Base-by-base conservation (phyloP, 139 green algal species). In the Chloropicon primus region DNA sequence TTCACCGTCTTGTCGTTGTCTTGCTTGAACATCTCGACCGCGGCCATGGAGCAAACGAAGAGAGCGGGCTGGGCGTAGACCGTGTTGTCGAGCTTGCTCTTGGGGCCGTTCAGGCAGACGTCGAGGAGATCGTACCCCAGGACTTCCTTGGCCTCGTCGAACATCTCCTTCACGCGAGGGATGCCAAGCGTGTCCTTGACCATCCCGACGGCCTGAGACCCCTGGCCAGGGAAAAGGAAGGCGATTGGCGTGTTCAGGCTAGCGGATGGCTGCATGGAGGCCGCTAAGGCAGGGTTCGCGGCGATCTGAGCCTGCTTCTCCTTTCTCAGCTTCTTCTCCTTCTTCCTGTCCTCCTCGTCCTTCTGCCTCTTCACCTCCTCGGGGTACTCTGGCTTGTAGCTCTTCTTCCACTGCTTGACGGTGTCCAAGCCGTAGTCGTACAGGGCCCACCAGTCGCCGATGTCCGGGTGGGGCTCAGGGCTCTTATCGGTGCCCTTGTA, bases 171-270 rank as follows among this genome's bases (percentile, higher is more conserved):
- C 26, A 97, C 93, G 0, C 88, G 84, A 1, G 92, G 91, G 27
- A 96, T 26, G 41, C 41, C 41, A 17, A 62, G 41, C 10, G 41
- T 62, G 25, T 90, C 81, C 28, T 86, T 83, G n/a, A 77, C 77
- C 93, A 97, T 97, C 79, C 93, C 93, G 22, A 97, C 85, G 0
- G 85, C 86, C 86, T 98, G 93, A 10, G 88, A 93, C 28, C 88
- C 92, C 81, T 97, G 93, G 0, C 93, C 93, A 0, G 93, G 93
- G 76, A 97, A 97, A 23, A 97, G 78, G 75, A 96, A 93, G 3
- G 82, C 90, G 1, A 93, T 72, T 22, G 86, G 85, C 0, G 73
- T 80, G 25, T 53, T 41, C 10, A 79, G 80, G 21, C 72, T 80
- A 1, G 79, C 21, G 1, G 74, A 26, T 23, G 74, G 75, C 23